Evolutionary conservation across 352 stramenopile genomes (phyloP).

Genomic region (Pythium oligandrum): DNA sequence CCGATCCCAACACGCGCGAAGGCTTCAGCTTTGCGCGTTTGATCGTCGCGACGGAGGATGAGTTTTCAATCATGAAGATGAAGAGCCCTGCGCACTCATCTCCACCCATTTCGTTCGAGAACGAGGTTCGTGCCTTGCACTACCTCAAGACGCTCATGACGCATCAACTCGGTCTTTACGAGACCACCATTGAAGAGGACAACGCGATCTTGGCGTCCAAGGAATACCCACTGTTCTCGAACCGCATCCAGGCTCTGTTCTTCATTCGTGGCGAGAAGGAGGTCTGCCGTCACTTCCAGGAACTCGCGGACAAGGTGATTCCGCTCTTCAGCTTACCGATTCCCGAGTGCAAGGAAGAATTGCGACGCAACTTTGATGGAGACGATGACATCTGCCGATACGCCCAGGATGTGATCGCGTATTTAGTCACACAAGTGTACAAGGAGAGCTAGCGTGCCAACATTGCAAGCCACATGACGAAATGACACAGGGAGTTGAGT

Average conservation of each 20-base stretch:
- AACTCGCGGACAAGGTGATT: conserved; percentile 77
- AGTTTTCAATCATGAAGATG: conserved; percentile 81
- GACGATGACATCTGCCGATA: conserved; percentile 84
- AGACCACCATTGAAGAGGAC: conserved; percentile 85
- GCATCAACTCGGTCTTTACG: conserved; percentile 76
- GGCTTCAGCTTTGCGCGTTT: conserved; percentile 82
- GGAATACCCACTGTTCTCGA: conserved; percentile 78
- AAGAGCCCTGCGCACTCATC: conserved; percentile 73
- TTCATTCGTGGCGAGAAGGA: conserved; percentile 89
- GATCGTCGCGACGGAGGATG: conserved; percentile 79
- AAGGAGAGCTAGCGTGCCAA: conserved; percentile 42
- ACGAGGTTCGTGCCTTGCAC: conserved; percentile 74
- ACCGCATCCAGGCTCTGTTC: conserved; percentile 85
- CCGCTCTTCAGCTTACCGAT: conserved; percentile 79
- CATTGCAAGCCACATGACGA: neutral
- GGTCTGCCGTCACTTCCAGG: conserved; percentile 78
- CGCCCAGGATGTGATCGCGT: conserved; percentile 83
- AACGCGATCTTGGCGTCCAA: conserved; percentile 78
- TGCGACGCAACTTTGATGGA: conserved; percentile 68
- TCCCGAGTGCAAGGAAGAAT: conserved; percentile 56
- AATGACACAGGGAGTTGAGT: too few species aligned
- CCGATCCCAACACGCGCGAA: conserved; percentile 81
- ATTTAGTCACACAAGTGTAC: conserved; percentile 85
- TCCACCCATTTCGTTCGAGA: conserved; percentile 80
- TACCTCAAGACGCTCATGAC: conserved; percentile 75